These are phyloP conservation scores for Neurospora sp. DNA, from an alignment of 495 filamentous ascomycete species.

Conservation along the genomic window DNA sequence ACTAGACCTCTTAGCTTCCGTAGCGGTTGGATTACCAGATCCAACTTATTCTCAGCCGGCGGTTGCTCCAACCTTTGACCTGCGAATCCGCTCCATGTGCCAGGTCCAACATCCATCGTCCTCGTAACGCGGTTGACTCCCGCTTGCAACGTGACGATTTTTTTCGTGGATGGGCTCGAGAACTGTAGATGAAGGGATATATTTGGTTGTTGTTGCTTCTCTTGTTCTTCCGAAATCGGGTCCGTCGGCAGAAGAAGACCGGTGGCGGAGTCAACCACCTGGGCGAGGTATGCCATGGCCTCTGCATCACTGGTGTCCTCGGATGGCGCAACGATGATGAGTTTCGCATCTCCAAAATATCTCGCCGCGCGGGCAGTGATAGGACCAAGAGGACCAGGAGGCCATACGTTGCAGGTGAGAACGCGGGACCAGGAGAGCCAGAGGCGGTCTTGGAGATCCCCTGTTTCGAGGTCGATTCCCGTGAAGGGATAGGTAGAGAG, in stretches of 20 bases:
- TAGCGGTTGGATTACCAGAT: neutral
- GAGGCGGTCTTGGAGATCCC: neutral
- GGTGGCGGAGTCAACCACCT: neutral
- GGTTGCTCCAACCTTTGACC: neutral
- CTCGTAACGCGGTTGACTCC: neutral
- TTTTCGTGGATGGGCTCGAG: neutral
- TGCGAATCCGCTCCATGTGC: neutral
- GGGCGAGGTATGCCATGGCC: neutral
- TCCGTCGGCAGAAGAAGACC: neutral
- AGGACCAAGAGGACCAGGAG: neutral
- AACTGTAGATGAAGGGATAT: neutral
- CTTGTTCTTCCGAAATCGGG: neutral
- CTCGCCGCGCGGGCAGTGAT: neutral
- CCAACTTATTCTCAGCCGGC: neutral
- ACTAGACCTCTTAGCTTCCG: neutral
- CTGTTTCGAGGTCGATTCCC: neutral
- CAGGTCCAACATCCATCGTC: neutral
- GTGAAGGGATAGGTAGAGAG: neutral
- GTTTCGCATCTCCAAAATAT: neutral
- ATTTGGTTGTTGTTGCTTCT: neutral
- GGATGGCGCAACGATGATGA: neutral
- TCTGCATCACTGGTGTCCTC: neutral
- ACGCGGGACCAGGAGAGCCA: neutral
- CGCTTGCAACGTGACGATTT: neutral
- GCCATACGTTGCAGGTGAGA: neutral